Evolutionary conservation across 352 stramenopile species (phyloP), one percentile per base, ranked within the genome.

Genomic region (Pilasporangium apinafurcum): DNA sequence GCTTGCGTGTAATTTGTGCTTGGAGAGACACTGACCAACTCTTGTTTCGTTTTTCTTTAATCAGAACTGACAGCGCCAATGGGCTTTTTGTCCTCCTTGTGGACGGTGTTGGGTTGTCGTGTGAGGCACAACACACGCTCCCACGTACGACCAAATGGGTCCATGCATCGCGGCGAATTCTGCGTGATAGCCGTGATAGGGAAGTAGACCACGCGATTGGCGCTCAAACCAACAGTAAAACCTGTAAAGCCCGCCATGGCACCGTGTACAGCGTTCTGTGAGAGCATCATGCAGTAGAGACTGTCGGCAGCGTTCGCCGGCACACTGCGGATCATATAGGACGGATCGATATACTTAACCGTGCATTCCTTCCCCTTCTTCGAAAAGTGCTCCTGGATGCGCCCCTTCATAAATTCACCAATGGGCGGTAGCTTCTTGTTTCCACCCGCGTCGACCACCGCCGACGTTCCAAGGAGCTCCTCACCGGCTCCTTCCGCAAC

Each of bases 321-420:
- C 50, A 98, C 89, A 46, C 66, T 83, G 42, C 84, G 90, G 59
- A 98, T 97, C 86, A 98, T 98, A 70, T 98, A 98, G 33, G 89
- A 98, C 45, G 95, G 95, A 65, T 99, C 95, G 65, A 99, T 98
- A 73, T 98, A 98, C 71, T 98, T 98, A 43, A 98, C 83, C 40
- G 93, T 98, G 34, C 59, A 88, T 39, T 73, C 70, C 61, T 86
- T 92, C 59, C 75, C 81, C 48, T 73, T 87, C 48, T 57, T 89
- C 39, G 92, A 79, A 60, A 98, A 99, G 62, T 98, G 92, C 33
- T 95, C 62, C 51, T 92, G 77, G 34, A 99, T 92, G 42, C 93
- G 67, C 37, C 88, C 68, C 71, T 98, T 98, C 82, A 99, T 95
- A 57, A 98, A 98, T 58, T 96, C 78, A 47, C 95, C 95, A 52